phyloP scores from a whole-genome alignment of 2,329 filamentous ascomycete genomes.

The Chaetomium strumarium region DNA sequence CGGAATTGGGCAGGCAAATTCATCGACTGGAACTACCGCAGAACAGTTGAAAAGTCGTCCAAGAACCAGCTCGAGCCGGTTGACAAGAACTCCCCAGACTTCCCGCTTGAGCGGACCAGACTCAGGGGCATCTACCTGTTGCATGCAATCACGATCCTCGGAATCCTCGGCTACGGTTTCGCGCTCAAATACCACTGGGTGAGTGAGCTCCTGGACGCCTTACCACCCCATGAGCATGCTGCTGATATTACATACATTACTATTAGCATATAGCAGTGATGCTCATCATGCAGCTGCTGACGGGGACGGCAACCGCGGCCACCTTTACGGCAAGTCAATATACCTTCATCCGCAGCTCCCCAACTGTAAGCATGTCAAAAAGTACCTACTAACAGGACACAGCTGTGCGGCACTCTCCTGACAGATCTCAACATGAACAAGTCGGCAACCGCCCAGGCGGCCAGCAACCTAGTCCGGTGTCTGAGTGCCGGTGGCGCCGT shows the following conservation, averaged over 20 bases:
- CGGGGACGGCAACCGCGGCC: conserved; percentile 10
- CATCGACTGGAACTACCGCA: conserved; percentile 14
- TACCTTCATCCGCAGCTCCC: too few species aligned
- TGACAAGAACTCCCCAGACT: conserved; percentile 11
- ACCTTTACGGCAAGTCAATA: conserved; percentile 1
- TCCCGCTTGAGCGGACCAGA: conserved; percentile 9
- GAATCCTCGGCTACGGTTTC: conserved; percentile 12
- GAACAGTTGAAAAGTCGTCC: not conserved
- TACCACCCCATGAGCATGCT: too few species aligned
- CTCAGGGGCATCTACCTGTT: conserved; percentile 4
- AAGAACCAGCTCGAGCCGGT: not conserved
- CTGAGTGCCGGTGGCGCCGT: conserved; percentile 23
- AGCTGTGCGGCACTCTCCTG: conserved; percentile 22
- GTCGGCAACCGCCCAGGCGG: conserved; percentile 26
- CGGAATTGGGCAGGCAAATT: conserved; percentile 8
- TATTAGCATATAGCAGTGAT: conserved; percentile 12
- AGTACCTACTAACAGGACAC: not conserved
- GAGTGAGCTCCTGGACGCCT: not conserved
- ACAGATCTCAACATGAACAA: conserved; percentile 25
- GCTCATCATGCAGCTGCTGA: conserved; percentile 14
- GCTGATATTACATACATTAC: not conserved
- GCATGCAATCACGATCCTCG: conserved; percentile 1
- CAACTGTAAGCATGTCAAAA: not conserved
- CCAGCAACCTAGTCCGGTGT: conserved; percentile 26
- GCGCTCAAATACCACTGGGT: conserved; percentile 7